These are phyloP conservation scores for Baeospora myosura DNA, from an alignment of 1,284 basidiomycete species.

Conservation along the genomic window DNA sequence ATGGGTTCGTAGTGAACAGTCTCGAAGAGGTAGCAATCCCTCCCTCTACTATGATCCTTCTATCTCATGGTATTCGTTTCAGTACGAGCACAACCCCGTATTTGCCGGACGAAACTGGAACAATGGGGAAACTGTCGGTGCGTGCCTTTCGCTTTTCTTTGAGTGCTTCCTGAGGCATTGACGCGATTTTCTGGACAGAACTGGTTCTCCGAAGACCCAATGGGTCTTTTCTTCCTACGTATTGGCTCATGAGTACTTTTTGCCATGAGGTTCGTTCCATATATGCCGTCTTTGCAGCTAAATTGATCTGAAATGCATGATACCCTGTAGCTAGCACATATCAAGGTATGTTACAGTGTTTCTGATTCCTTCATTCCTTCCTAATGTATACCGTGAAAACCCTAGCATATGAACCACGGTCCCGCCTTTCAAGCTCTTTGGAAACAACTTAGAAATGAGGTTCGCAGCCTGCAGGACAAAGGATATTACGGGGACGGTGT, in stretches of 20 bases:
- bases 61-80: constrained; percentile 4
- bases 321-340: constrained; percentile 58
- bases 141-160: constrained; percentile 14
- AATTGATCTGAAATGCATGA: constrained; percentile 1
- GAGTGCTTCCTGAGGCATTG: too few relatives aligned
- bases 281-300: background rate
- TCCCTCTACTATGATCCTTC: constrained; percentile 1
- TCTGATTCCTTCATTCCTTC: background rate
- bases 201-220: constrained; percentile 58
- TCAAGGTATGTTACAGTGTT: constrained; percentile 44
- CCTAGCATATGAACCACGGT: constrained; percentile 73
- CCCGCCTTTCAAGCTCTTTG: constrained; percentile 67
- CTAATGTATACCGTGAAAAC: constrained; percentile 5
- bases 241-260: constrained; percentile 70
- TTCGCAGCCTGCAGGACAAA: constrained; percentile 55
- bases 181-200: constrained; percentile 34
- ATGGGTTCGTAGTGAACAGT: constrained; percentile 69
- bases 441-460: constrained; percentile 55
- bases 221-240: constrained; percentile 52
- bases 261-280: constrained; percentile 64
- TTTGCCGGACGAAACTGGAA: constrained; percentile 81
- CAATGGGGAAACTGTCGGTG: constrained; percentile 67
- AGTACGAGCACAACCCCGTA: constrained; percentile 71
- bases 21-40: constrained; percentile 60
- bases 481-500: constrained; percentile 77